Evolutionary conservation across 164 flowering plant genomes (phyloP).

Genomic region (Piper betle): DNA sequence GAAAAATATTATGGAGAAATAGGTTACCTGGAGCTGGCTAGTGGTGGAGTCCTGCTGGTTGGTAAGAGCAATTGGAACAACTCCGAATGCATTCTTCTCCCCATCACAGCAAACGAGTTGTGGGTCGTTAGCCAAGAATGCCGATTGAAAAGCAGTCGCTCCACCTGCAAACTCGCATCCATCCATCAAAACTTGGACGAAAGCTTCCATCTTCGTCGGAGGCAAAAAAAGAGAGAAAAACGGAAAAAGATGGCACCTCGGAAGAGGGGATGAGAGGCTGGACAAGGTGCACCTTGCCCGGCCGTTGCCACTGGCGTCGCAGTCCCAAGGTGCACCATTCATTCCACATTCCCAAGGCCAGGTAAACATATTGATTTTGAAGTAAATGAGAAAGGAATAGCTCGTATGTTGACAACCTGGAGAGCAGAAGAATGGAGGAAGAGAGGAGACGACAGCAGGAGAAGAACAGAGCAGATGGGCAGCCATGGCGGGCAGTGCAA

Average conservation of each 20-base stretch:
- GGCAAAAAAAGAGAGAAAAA: constrained; percentile 10
- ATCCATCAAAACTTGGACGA: background rate
- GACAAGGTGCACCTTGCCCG: constrained; percentile 68
- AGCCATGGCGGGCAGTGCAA: background rate
- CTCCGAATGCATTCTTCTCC: constrained; percentile 37
- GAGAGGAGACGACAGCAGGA: background rate
- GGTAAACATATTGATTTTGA: no score
- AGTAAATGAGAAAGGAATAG: no score
- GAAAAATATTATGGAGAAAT: background rate
- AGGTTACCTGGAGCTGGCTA: constrained; percentile 58
- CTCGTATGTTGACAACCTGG: background rate
- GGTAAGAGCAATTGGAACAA: constrained; percentile 34
- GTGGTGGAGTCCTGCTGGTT: constrained; percentile 84
- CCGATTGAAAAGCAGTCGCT: constrained; percentile 55
- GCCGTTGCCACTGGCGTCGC: constrained; percentile 43
- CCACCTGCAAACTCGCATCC: constrained; percentile 26
- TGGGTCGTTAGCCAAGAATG: constrained; percentile 94
- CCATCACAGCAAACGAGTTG: constrained; percentile 59
- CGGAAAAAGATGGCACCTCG: constrained; percentile 47
- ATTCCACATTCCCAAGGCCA: no score
- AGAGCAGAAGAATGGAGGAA: background rate
- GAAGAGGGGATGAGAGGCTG: constrained; percentile 48
- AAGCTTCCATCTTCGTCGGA: background rate
- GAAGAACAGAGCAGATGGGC: background rate
- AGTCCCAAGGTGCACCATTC: constrained; percentile 34